Evolutionary conservation across 176 grass and related monocot genomes (phyloP).

Genomic region (Pontederia crassipes): DNA sequence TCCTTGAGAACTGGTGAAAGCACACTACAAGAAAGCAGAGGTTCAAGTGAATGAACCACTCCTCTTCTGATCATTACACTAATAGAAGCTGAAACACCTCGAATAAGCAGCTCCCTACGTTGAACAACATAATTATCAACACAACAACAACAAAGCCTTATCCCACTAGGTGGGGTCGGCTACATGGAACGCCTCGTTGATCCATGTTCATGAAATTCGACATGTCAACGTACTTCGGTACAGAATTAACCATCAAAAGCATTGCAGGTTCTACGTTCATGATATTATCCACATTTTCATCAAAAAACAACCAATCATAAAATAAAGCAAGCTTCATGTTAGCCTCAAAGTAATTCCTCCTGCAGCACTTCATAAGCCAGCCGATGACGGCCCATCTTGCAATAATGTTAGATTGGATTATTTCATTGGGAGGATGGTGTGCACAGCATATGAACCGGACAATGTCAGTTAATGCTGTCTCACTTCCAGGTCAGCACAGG

Average conservation of each 20-base stretch:
- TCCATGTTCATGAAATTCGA: too few species aligned
- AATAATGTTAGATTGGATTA: conserved; percentile 55
- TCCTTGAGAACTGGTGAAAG: conserved; percentile 52
- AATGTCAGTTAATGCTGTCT: conserved; percentile 58
- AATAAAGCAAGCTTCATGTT: conserved; percentile 71
- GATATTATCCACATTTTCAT: conserved; percentile 35
- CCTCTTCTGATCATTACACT: conserved; percentile 41
- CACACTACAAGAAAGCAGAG: conserved; percentile 40
- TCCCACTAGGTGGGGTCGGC: too few species aligned
- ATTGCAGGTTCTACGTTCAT: conserved; percentile 92
- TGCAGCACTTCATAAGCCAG: conserved; percentile 60
- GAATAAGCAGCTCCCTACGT: conserved; percentile 40
- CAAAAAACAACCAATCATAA: conserved; percentile 78
- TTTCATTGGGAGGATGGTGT: conserved; percentile 48
- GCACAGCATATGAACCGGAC: conserved; percentile 64
- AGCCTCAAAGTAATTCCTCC: conserved; percentile 46
- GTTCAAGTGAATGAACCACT: conserved; percentile 46
- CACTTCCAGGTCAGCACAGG: conserved; percentile 42
- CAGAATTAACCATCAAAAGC: conserved; percentile 75
- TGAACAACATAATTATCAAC: conserved; percentile 67
- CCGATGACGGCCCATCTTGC: conserved; percentile 69
- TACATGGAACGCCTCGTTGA: too few species aligned
- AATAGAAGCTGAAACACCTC: conserved; percentile 37
- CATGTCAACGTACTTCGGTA: conserved; percentile 62
- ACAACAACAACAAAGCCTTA: conserved; percentile 77